Evolutionary conservation across 768 basidiomycete genomes (phyloP).

Genomic region (Boletus pseudo-olivaceus): DNA sequence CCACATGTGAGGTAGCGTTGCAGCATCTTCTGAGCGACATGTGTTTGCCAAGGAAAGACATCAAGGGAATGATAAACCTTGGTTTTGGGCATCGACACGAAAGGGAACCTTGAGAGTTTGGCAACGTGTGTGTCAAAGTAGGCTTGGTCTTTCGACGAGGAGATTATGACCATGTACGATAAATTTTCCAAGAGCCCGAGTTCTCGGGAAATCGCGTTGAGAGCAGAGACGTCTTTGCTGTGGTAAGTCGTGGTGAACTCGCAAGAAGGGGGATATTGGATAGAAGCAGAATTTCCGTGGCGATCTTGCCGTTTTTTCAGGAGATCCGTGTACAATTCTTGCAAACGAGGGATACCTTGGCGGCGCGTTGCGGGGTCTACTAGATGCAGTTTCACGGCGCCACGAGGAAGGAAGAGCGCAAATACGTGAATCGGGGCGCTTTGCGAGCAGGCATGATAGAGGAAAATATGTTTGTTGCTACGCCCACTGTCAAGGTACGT

Average conservation of each 20-base stretch:
- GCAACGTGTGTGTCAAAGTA: conserved; percentile 77
- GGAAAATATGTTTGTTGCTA: conserved; percentile 73
- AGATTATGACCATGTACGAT: conserved; percentile 74
- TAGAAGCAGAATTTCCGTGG: conserved; percentile 41
- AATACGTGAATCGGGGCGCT: conserved; percentile 81
- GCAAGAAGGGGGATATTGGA: conserved; percentile 61
- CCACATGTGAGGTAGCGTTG: conserved; percentile 77
- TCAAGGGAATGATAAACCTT: conserved; percentile 70
- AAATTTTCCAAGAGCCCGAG: conserved; percentile 71
- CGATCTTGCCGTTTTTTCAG: conserved; percentile 46
- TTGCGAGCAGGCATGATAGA: conserved; percentile 81
- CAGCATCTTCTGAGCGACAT: conserved; percentile 81
- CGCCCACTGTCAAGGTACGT: conserved; percentile 73
- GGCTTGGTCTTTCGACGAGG: conserved; percentile 76
- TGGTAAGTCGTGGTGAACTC: conserved; percentile 75
- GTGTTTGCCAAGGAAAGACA: conserved; percentile 85
- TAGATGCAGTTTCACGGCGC: conserved; percentile 72
- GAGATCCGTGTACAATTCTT: conserved; percentile 67
- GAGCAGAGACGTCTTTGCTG: conserved; percentile 68
- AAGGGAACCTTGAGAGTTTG: conserved; percentile 79
- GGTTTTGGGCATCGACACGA: conserved; percentile 83
- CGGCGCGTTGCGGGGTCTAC: conserved; percentile 89
- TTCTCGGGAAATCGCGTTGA: conserved; percentile 86
- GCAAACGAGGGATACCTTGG: conserved; percentile 75
- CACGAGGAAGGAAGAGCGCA: conserved; percentile 76